Evolutionary conservation across 768 basidiomycete genomes (phyloP), one percentile per base, ranked within the genome.

Genomic region (Tulasnella sp.): DNA sequence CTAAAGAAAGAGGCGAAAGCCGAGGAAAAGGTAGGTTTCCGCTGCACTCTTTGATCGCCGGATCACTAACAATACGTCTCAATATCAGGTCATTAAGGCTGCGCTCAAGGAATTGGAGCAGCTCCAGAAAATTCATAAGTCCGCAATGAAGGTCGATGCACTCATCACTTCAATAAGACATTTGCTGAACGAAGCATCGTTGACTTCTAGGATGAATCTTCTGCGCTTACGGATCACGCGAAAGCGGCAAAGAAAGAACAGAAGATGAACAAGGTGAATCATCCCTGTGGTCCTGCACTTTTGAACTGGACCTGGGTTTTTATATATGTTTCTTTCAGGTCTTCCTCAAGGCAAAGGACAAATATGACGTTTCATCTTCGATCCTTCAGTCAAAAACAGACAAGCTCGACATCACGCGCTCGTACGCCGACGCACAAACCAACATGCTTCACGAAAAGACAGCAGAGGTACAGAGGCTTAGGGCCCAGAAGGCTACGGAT

Each of bases 41-140:
- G 5, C 32, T 16, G 2, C 12, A 6, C 20, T 37, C 5, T 13
- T 1, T 13, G 19, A 16, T n/a, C 19, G 5, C 15, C 3, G n/a
- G 25, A 4, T 28, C 20, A 15, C 37, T 32, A 40, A 31, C 25
- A 8, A 37, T 6, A 19, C 34, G 20, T n/a, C 33, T 15, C 24
- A 16, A 16, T 19, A 24, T 3, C 29, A 51, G 49, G 40, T 51
- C 0, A 64, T 90, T 19, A 64, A 67, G 19, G 67, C 74, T 4
- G 76, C 79, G 3, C 70, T 87, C 57, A 72, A 70, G 48, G 80
- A 82, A 55, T 75, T 88, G 19, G 72, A 72, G 3, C 68, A 76
- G 25, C 63, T 87, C n/a, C 82, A 83, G 61, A 70, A 70, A 62
- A 63, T 81, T n/a, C 85, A 87, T 59, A 78, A 76, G 61, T 65